These are phyloP conservation scores for Diaporthe humulicola DNA, from an alignment of 2,329 filamentous ascomycete genomes.

Conservation along the genomic window DNA sequence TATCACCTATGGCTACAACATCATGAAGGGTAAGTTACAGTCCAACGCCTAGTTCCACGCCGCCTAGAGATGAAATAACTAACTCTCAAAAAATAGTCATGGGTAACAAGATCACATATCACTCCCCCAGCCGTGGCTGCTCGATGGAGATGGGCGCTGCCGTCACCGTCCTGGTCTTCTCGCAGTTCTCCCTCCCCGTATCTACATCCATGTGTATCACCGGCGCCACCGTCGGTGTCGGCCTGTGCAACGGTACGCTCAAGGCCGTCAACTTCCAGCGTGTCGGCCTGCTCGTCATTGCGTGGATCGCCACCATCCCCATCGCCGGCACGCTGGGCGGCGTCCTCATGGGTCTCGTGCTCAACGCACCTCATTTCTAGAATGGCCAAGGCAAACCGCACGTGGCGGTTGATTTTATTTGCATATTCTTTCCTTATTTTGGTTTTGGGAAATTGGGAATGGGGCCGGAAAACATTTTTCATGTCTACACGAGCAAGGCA, in stretches of 20 bases:
- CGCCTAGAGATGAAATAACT: constrained; percentile 32
- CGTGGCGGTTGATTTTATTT: not conserved
- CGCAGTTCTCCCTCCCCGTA: constrained; percentile 80
- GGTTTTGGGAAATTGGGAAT: not conserved
- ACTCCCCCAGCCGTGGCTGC: constrained; percentile 68
- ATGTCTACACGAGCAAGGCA: not conserved
- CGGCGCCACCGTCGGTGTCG: constrained; percentile 82
- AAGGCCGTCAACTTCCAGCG: constrained; percentile 84
- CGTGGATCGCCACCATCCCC: constrained; percentile 77
- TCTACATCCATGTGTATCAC: constrained; percentile 87
- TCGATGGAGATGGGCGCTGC: constrained; percentile 87
- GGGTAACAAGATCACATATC: constrained; percentile 85
- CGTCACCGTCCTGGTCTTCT: constrained; percentile 82
- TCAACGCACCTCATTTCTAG: constrained; percentile 72
- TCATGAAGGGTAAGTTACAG: constrained; percentile 77
- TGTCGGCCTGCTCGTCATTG: constrained; percentile 75
- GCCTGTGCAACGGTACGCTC: constrained; percentile 79
- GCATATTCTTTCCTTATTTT: not conserved
- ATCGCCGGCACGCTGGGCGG: constrained; percentile 70
- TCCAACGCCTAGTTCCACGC: not conserved
- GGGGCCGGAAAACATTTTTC: not conserved
- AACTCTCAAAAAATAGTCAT: constrained; percentile 65
- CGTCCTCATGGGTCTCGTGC: constrained; percentile 60
- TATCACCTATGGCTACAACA: constrained; percentile 84
- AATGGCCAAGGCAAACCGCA: not conserved